Evolutionary conservation across 371 early-diverging fungal species (phyloP), one percentile per base, ranked within the genome.

Genomic region (Saksenaea vasiformis): DNA sequence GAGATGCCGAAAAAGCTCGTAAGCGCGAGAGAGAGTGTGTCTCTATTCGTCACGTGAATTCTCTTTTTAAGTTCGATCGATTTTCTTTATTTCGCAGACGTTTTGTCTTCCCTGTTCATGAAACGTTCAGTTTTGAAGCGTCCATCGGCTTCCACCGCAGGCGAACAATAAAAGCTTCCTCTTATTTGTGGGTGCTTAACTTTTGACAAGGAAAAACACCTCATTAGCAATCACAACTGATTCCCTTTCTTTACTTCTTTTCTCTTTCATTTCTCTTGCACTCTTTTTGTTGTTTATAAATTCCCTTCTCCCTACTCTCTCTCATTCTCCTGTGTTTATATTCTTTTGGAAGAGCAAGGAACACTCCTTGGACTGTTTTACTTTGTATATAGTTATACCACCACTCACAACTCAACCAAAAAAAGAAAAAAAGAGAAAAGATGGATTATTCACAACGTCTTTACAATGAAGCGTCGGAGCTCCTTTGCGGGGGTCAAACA

Each of bases 401-500:
- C 22, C n/a, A 47, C 43, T 7, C 31, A 31, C 31, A 31, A 31
- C 31, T 4, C 31, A 4, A 31, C 31, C n/a, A n/a, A n/a, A n/a
- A n/a, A n/a, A n/a, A n/a, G n/a, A n/a, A n/a, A n/a, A 38, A 41
- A 41, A 41, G 14, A 47, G 10, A 47, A 47, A 14, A 22, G 36
- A 67, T 67, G 68, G 68, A 69, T 28, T 41, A 61, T 53, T 62
- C 66, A 47, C 70, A 65, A 28, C 64, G 54, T 27, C 37, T 64
- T 58, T 77, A 67, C 65, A 71, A 68, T 58, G 68, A 67, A 61
- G 77, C 77, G 10, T 65, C 74, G 13, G 66, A 71, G 35, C 66
- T 77, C 22, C 66, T 77, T 24, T 70, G 72, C 58, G 70, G 70
- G 41, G 77, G 77, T n/a, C 64, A 60, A 51, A 56, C 66, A 27